Base-by-base conservation (phyloP, 805 yeast species). In the Yarrowia sp. region DNA sequence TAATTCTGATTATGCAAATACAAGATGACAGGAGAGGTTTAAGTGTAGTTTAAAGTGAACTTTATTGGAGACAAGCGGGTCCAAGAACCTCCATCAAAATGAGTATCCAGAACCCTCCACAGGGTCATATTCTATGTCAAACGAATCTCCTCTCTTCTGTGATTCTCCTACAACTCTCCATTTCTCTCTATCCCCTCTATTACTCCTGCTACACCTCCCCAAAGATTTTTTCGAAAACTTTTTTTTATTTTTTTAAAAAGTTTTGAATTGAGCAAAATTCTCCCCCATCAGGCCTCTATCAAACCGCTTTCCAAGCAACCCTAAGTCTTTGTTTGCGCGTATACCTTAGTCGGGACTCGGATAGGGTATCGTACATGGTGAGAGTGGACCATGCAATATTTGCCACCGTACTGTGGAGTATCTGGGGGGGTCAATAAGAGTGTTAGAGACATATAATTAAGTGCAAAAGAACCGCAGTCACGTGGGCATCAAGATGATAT, bases 1-100 rank as follows among this genome's bases (percentile, higher is more conserved):
- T 48, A 18, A 48, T 17, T 17, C 14, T 48, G 55, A 48, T 48
- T 48, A 48, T 48, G 55, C 55, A 48, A 48, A 48, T 35, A 33
- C 36, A 33, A 15, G 9, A 11, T 15, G 36, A 32, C 36, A 13
- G 8, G 5, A 35, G 41, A 35, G 55, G 41, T 15, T 35, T 48
- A 48, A 48, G 55, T 35, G 55, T 15, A 48, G 55, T 17, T 35
- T 48, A 48, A 35, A 48, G 41, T 48, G 38, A 35, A 47, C 51
- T 15, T 32, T 32, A 47, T 28, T 43, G 47, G 47, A n/a, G 43
- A 39, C 22, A 14, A 7, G 43, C n/a, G 11, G 41, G 9, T 8
- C n/a, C 7, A 3, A 41, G 3, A 5, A 22, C 28, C 28, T 22
- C 28, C 4, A 22, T 5, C 3, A 22, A 22, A 22, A 22, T 22